Conservation (phyloP, 306 rosid genomes). For the Datisca glomerata region DNA sequence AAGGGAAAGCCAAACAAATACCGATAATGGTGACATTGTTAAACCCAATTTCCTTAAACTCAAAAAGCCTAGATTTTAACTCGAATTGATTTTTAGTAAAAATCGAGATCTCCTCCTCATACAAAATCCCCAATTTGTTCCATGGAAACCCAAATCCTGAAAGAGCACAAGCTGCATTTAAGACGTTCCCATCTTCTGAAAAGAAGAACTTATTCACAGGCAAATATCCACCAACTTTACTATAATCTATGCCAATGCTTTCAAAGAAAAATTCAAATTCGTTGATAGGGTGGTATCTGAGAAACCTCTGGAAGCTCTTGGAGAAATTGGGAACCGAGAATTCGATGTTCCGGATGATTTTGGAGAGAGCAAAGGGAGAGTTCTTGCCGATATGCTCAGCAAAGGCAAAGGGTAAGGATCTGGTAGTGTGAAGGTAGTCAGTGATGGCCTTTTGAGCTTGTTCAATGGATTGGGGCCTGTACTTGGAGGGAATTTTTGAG, state of each 20-base stretch:
- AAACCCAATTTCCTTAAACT: constrained; percentile 37
- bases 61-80: constrained; percentile 30
- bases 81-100: constrained; percentile 23
- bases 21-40: constrained; percentile 39
- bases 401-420: constrained; percentile 41
- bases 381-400: constrained; percentile 55
- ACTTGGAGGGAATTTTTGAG: constrained; percentile 26
- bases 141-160: constrained; percentile 71
- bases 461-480: constrained; percentile 25
- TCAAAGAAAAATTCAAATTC: constrained; percentile 82
- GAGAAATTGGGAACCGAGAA: constrained; percentile 29
- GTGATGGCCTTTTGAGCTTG: constrained; percentile 47
- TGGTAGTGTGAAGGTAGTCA: constrained; percentile 62
- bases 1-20: constrained; percentile 62
- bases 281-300: constrained; percentile 76
- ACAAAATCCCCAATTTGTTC: constrained; percentile 54
- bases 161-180: constrained; percentile 49
- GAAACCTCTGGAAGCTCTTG: constrained; percentile 26
- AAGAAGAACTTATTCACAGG: constrained; percentile 57
- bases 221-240: constrained; percentile 20
- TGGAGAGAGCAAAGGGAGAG: constrained; percentile 32
- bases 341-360: constrained; percentile 28
- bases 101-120: constrained; percentile 28
- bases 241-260: constrained; percentile 50
- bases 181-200: constrained; percentile 39